Evolutionary conservation across 2,329 filamentous ascomycete genomes (phyloP), one percentile per base, ranked within the genome.

Genomic region (Exophiala sp.): DNA sequence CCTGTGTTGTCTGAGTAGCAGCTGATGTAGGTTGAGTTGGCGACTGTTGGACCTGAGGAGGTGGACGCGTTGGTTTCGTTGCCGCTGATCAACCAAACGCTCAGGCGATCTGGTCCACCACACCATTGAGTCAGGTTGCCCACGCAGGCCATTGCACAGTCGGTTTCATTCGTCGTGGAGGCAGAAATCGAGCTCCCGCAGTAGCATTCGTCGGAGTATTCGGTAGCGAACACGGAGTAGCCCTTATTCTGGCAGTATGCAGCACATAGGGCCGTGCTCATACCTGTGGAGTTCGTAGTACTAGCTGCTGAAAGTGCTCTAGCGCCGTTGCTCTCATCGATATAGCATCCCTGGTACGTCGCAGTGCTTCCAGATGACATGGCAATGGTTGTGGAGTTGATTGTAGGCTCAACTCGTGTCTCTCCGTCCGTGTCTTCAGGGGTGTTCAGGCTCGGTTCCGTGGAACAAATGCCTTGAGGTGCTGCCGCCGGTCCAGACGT

Each of bases 221-320:
- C 72, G 2, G 70, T 65, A 36, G 71, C 72, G 36, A 69, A 70
- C 53, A 67, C 70, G 3, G 55, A 62, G 36, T 66, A 69, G 1
- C 60, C 63, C 5, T 55, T 50, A 45, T 49, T 38, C 21, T 43
- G 35, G 41, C 63, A 65, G 42, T 48, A 54, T 5, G 50, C 16
- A 5, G 40, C 47, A 43, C 62, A 80, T 5, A 52, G 46, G 47
- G 61, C 59, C 12, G 59, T 54, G 14, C 32, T 55, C 44, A 54
- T 47, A 2, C 29, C 40, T 7, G 68, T 62, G 59, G 74, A 71
- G 53, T 84, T 78, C 14, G 76, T 68, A 65, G 80, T 75, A 54
- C 66, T 52, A 6, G 45, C 49, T 3, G 67, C n/a, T 7, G 51
- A 21, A 6, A 58, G 33, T 29, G 69, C 64, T 20, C 75, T 74